Evolutionary conservation across 2,329 filamentous ascomycete species (phyloP).

Genomic region (Chrysosporium keratinophilum): DNA sequence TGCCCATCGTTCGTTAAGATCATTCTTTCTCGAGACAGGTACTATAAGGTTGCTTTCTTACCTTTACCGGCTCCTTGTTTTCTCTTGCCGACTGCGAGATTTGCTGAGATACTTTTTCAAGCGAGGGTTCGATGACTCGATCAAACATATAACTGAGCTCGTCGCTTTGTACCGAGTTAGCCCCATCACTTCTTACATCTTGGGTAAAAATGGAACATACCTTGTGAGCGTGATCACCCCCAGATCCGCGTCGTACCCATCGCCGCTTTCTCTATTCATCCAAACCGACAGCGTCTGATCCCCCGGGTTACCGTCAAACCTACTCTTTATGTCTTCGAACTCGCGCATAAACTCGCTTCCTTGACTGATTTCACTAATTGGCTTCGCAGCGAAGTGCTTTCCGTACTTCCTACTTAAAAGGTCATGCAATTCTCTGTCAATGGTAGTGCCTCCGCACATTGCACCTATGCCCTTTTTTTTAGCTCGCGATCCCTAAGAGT

Average conservation of each 20-base stretch:
- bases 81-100: not conserved
- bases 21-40: not conserved
- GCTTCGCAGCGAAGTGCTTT: slow-evolving; percentile 16
- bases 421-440: slow-evolving; percentile 23
- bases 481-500: not conserved
- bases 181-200: not conserved
- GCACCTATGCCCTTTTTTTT: slow-evolving; percentile 15
- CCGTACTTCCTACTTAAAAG: slow-evolving; percentile 21
- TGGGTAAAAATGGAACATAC: not conserved
- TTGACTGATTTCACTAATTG: slow-evolving; percentile 15
- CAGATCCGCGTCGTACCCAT: not conserved
- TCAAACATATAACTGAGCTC: slow-evolving; percentile 13
- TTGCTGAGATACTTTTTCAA: slow-evolving; percentile 6
- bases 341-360: slow-evolving; percentile 24
- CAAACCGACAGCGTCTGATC: not conserved
- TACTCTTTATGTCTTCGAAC: slow-evolving; percentile 22
- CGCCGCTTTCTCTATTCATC: slow-evolving; percentile 7
- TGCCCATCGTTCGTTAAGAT: not conserved
- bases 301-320: slow-evolving; percentile 15
- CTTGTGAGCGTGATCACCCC: slow-evolving; percentile 7
- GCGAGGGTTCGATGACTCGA: slow-evolving; percentile 6
- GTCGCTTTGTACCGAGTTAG: not conserved
- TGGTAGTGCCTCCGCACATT: slow-evolving; percentile 23
- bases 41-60: not conserved
- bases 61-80: slow-evolving; percentile 3